Evolutionary conservation across 1,139 yeast genomes (phyloP), one percentile per base, ranked within the genome.

Genomic region (Candida sanyaensis): DNA sequence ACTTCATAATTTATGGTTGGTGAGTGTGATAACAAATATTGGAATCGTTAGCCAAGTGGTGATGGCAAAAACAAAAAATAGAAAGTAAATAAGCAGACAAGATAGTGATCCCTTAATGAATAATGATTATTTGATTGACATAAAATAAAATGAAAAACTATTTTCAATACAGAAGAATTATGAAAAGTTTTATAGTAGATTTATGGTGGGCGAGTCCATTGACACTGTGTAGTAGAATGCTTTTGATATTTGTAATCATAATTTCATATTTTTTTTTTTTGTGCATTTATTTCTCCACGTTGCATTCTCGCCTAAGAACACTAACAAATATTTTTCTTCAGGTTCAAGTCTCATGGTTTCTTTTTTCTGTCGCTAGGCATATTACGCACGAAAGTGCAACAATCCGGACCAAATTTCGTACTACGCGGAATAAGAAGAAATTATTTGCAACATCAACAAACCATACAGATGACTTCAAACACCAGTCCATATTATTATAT

Each of bases 1-100:
- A 50, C 56, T 69, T 70, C 78, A 74, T 73, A 5, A 8, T 33
- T 28, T 36, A 27, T 24, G 12, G 39, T 36, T 17, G 23, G 29
- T 36, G 12, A 10, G 24, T 34, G 27, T 34, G 27, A 21, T 7
- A 10, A 34, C 10, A 23, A 13, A 34, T 6, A 23, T 34, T n/a
- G 37, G 23, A 13, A 33, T 33, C 2, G 12, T 12, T 13, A 24
- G 29, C 29, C n/a, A 11, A 24, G n/a, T 23, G 13, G 12, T 13
- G 36, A 32, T 32, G 36, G 21, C 36, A n/a, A 17, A 26, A 26
- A 4, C 6, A 26, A 26, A 26, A 26, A 6, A 6, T 17, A 17
- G 21, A 17, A 17, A 17, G 21, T 3, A 17, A 17, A 17, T 17
- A 17, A 17, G 21, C 3, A 17, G 3, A 3, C 21, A 17, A 17